Base-by-base conservation (phyloP, 495 filamentous ascomycete genomes). In the Penicillium arizonense region DNA sequence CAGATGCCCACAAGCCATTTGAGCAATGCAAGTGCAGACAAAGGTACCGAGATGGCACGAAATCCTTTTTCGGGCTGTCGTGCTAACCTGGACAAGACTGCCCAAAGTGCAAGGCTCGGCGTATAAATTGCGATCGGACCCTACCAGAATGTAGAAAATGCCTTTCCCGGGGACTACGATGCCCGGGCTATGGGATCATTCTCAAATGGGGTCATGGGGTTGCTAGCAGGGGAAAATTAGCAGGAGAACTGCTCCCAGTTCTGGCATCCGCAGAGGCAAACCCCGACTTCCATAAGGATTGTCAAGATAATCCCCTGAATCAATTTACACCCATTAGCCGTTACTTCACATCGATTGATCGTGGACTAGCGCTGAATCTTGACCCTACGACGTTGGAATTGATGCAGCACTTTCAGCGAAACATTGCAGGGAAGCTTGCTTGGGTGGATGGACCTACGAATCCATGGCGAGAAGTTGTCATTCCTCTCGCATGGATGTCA, bases 361-460 rank as follows among this genome's bases (percentile, higher is more conserved):
- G 37, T 23, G 10, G 5, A 30, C 20, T 24, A 26, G 10, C 24
- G 9, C 16, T 38, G 1, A 14, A 23, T 18, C 5, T 26, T 12
- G 9, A 43, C 11, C 21, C 16, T 9, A 24, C 26, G 52, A 41
- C 38, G 0, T 20, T 37, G 21, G 44, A 55, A n/a, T 32, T 55
- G 44, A 36, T 55, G 12, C 14, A 55, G 4, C 52, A 55, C 32
- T 55, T 48, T 23, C 18, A 52, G 28, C 23, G 26, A 16, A 48
- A 48, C 32, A 32, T 57, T 28, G 37, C 55, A 9, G 23, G 30
- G 8, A 52, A 52, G 33, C 44, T 57, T 28, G 55, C 44, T 21
- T 57, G 55, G 55, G 49, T 57, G 10, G 55, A 57, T 40, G 33
- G 36, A 14, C 55, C 55, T 32, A 47, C n/a, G 12, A 57, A 57